Percentiles rank a stretch among this genome's conserved stretches.
phyloP scores from a whole-genome alignment of 1,139 yeast genomes.

The Starmera stellimalicola region DNA sequence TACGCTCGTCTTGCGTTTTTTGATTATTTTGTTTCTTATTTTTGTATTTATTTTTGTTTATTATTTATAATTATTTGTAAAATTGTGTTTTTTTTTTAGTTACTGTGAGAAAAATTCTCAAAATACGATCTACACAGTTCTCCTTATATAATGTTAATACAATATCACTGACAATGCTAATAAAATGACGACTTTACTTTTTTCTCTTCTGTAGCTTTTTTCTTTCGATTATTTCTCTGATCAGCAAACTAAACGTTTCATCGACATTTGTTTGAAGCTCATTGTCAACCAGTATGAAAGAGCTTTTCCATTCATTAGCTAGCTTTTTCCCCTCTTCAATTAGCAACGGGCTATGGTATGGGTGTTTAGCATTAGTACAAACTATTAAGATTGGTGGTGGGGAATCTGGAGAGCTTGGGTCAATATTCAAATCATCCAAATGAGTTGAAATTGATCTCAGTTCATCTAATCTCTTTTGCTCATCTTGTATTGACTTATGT shows the following conservation, averaged over 20 bases:
- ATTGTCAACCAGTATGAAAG: constrained; percentile 52
- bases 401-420: constrained; percentile 39
- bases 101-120: too few species aligned
- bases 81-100: too few species aligned
- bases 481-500: constrained; percentile 21
- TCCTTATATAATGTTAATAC: neutral
- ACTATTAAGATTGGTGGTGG: constrained; percentile 64
- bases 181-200: constrained; percentile 5
- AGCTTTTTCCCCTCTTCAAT: constrained; percentile 46
- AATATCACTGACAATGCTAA: neutral
- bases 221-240: constrained; percentile 49
- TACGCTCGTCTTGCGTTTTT: too few species aligned
- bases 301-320: constrained; percentile 53
- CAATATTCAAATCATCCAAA: constrained; percentile 22
- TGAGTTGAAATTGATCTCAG: constrained; percentile 14
- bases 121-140: too few species aligned
- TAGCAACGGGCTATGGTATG: constrained; percentile 47
- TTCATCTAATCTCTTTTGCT: constrained; percentile 12
- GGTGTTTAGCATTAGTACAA: constrained; percentile 51
- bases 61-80: too few species aligned
- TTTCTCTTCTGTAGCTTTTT: constrained; percentile 22
- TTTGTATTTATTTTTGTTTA: too few species aligned
- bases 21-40: too few species aligned
- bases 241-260: constrained; percentile 42
- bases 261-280: constrained; percentile 41